Evolutionary conservation across 2,329 filamentous ascomycete genomes (phyloP).

Genomic region (Pseudogymnoascus sp.): DNA sequence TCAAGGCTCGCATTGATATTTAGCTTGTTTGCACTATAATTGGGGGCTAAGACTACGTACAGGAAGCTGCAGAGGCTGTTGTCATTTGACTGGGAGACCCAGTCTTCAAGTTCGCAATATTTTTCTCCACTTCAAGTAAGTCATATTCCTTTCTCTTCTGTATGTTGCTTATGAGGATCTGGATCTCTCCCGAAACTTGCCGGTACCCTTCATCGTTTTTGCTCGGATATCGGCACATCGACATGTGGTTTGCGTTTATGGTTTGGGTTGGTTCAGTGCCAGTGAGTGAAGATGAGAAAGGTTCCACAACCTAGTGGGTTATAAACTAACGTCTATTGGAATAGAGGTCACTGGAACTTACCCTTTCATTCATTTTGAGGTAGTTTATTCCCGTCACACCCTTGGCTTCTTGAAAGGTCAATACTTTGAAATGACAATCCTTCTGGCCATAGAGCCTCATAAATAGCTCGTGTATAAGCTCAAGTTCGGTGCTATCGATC

Average conservation of each 20-base stretch:
- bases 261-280: slow-evolving; percentile 17
- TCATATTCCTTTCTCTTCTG: neutral
- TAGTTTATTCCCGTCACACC: slow-evolving; percentile 14
- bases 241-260: slow-evolving; percentile 23
- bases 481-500: slow-evolving; percentile 22
- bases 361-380: slow-evolving; percentile 14
- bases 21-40: slow-evolving; percentile 8
- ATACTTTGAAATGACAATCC: slow-evolving; percentile 14
- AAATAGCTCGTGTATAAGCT: slow-evolving; percentile 17
- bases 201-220: slow-evolving; percentile 20
- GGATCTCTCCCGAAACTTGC: slow-evolving; percentile 22
- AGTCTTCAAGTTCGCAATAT: neutral
- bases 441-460: slow-evolving; percentile 16
- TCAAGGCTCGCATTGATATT: slow-evolving; percentile 25
- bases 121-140: neutral
- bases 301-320: slow-evolving; percentile 25
- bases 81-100: slow-evolving; percentile 9
- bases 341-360: slow-evolving; percentile 7
- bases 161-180: slow-evolving; percentile 9
- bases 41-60: slow-evolving; percentile 13
- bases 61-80: slow-evolving; percentile 12
- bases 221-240: slow-evolving; percentile 23
- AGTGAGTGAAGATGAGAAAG: slow-evolving; percentile 19
- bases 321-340: neutral
- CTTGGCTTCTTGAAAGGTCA: slow-evolving; percentile 20